Evolutionary conservation across 805 yeast genomes (phyloP), one percentile per base, ranked within the genome.

Genomic region (Candida piceae): DNA sequence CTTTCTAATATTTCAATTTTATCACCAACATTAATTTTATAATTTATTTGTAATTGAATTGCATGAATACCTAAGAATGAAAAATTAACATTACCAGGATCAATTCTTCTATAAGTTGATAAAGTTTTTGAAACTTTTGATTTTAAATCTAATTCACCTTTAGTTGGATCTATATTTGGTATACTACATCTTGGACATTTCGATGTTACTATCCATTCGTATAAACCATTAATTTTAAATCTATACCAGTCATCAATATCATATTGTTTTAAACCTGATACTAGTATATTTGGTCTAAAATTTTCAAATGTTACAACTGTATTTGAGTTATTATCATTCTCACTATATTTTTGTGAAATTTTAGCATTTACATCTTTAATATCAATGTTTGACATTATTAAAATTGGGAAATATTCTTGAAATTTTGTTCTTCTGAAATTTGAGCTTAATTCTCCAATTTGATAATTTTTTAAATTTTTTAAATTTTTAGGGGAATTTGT

Each of bases 131-230:
- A 44, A 8, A 54, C 53, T 5, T 48, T 41, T 21, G 32, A 26
- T 13, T 34, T 25, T 11, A 38, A 35, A 22, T 49, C 52, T 17
- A 45, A 20, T 16, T 31, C 26, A 2, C 56, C 57, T 3, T 49
- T 43, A 7, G 29, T 23, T 6, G 39, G 32, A 24, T 53, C 38
- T 23, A 54, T 45, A 26, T 53, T 54, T 7, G 57, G 57, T 29
- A 54, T 40, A 7, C 50, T 36, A 24, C 59, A 54, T 21, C 59
- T 39, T 1, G 58, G 55, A 33, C 59, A 54, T 36, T 54, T 54
- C n/a, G 52, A 47, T 4, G 52, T 42, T 11, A 52, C 50, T 9
- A 45, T 23, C 57, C 57, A 54, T 13, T 39, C 38, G 17, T 44
- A 42, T 12, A n/a, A 16, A 11, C 13, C 11, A 16, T 31, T n/a